These are phyloP conservation scores for Sporisorium iseilematis-ciliati DNA, from an alignment of 1,284 basidiomycete genomes.

Conservation along the genomic window DNA sequence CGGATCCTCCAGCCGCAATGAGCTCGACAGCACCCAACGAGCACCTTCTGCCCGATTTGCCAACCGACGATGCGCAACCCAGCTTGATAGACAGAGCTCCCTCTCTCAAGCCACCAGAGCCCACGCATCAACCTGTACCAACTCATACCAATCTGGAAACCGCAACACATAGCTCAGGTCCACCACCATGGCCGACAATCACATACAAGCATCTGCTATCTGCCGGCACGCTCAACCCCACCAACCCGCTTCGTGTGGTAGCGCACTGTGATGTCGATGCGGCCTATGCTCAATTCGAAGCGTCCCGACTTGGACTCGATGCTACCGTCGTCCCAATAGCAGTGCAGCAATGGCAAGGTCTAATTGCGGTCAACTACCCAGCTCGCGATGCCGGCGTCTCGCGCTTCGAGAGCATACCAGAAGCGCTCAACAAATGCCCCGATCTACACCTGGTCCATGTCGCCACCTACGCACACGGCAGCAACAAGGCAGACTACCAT, in stretches of 20 bases:
- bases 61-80: constrained; percentile 15
- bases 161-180: constrained; percentile 28
- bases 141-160: constrained; percentile 47
- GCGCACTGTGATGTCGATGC: constrained; percentile 82
- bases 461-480: constrained; percentile 77
- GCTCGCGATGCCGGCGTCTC: constrained; percentile 91
- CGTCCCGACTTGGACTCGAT: constrained; percentile 81
- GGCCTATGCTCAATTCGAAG: constrained; percentile 79
- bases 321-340: constrained; percentile 80
- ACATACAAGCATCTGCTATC: constrained; percentile 63
- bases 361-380: constrained; percentile 95
- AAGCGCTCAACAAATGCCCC: constrained; percentile 83
- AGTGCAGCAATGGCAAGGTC: constrained; percentile 87
- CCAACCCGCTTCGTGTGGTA: constrained; percentile 74
- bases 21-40: constrained; percentile 3
- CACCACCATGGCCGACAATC: constrained; percentile 49
- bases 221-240: constrained; percentile 62
- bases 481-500: constrained; percentile 86
- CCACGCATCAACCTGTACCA: constrained; percentile 22
- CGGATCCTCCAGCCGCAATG: constrained; percentile 2
- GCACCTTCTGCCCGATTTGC: constrained; percentile 23
- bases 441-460: constrained; percentile 88
- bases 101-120: constrained; percentile 32
- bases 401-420: constrained; percentile 70
- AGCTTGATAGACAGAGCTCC: constrained; percentile 39